Evolutionary conservation across 2,329 filamentous ascomycete genomes (phyloP).

Genomic region (Aspergillus sp.): DNA sequence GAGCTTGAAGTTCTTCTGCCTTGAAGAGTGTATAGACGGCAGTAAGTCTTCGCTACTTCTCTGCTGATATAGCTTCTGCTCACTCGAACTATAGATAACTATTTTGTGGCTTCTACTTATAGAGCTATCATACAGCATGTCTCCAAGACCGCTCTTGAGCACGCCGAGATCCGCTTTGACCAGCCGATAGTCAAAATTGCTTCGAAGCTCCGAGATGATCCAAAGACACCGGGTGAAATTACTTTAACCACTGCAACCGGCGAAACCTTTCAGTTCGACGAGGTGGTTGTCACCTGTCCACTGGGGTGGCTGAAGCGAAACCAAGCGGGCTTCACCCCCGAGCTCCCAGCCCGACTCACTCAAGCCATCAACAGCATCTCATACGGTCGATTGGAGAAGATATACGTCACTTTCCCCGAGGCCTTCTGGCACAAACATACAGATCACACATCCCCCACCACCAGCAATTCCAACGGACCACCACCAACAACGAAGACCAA

Average conservation of each 20-base stretch:
- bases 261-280: constrained; percentile 45
- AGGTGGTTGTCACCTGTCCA: constrained; percentile 54
- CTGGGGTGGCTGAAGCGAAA: constrained; percentile 56
- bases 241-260: constrained; percentile 42
- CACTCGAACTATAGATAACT: constrained; percentile 48
- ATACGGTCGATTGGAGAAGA: constrained; percentile 48
- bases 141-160: constrained; percentile 47
- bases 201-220: constrained; percentile 21
- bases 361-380: constrained; percentile 50
- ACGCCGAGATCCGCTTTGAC: constrained; percentile 51
- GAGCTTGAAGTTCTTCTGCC: constrained; percentile 63
- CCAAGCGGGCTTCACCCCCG: constrained; percentile 45
- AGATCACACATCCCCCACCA: constrained; percentile 10
- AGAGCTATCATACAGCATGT: constrained; percentile 56
- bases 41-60: constrained; percentile 34
- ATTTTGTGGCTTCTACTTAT: constrained; percentile 63
- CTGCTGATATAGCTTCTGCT: background rate
- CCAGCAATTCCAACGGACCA: constrained; percentile 4
- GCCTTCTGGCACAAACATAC: constrained; percentile 67
- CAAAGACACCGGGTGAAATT: constrained; percentile 39
- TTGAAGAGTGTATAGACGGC: constrained; percentile 66
- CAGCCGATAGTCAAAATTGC: constrained; percentile 44
- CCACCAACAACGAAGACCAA: constrained; percentile 21
- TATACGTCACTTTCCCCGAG: constrained; percentile 66
- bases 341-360: constrained; percentile 42